These are phyloP conservation scores for Hysterangium stoloniferum DNA, from an alignment of 768 basidiomycete species.

Conservation along the genomic window DNA sequence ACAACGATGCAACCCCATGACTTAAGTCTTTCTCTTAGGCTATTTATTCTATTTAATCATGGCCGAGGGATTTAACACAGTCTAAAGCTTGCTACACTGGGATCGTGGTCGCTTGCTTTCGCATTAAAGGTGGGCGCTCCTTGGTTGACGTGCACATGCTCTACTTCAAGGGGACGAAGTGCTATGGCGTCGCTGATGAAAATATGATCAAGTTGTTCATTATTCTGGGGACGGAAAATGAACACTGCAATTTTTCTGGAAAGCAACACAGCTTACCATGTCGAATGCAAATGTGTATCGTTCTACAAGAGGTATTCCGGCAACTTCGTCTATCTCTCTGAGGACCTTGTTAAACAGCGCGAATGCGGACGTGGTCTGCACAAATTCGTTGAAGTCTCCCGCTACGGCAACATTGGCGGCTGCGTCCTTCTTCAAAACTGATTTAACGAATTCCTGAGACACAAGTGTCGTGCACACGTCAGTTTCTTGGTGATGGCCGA, in stretches of 20 bases:
- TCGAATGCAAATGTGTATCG: conserved; percentile 58
- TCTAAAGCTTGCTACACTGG: conserved; percentile 42
- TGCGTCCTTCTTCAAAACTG: conserved; percentile 34
- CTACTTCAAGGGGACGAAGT: conserved; percentile 34
- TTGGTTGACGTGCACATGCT: conserved; percentile 57
- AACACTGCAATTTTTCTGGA: neutral
- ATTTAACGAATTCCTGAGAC: conserved; percentile 36
- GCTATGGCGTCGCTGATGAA: conserved; percentile 43
- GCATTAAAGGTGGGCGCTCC: conserved; percentile 37
- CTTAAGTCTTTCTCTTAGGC: too few species aligned
- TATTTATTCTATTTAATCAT: too few species aligned
- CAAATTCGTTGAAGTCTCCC: conserved; percentile 58
- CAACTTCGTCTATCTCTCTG: conserved; percentile 44
- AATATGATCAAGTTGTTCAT: conserved; percentile 51
- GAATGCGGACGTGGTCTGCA: conserved; percentile 46
- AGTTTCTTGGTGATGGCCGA: conserved; percentile 2
- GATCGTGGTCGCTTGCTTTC: conserved; percentile 54
- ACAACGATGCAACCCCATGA: too few species aligned
- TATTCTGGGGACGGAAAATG: conserved; percentile 30
- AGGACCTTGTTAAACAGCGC: conserved; percentile 33
- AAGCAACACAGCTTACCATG: conserved; percentile 6
- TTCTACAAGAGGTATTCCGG: conserved; percentile 39
- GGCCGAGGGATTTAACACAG: conserved; percentile 42
- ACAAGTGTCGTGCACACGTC: conserved; percentile 1
- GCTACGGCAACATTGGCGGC: conserved; percentile 44